Evolutionary conservation across 73 alveolate genomes (phyloP).

Genomic region (Paramecium sexaurelia): DNA sequence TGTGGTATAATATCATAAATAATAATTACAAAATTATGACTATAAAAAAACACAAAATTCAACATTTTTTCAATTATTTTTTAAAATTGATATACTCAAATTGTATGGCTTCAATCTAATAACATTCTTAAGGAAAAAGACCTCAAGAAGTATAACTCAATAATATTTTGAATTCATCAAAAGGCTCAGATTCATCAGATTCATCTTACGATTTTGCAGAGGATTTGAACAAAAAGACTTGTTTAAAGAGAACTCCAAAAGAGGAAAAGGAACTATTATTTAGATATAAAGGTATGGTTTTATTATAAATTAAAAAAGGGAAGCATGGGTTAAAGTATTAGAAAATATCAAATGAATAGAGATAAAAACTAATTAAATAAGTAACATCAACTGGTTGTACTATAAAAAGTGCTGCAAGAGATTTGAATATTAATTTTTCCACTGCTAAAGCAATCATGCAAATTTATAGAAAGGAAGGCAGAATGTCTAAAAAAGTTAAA

Average conservation of each 20-base stretch:
- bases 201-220: background rate
- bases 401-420: slow-evolving; percentile 40
- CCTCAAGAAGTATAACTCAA: background rate
- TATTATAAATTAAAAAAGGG: background rate
- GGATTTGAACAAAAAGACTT: background rate
- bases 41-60: too few relatives aligned
- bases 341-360: slow-evolving; percentile 18
- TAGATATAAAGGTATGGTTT: background rate
- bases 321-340: slow-evolving; percentile 37
- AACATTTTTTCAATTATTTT: background rate
- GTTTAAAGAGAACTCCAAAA: background rate
- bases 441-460: slow-evolving; percentile 54
- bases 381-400: slow-evolving; percentile 46
- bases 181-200: background rate
- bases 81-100: background rate
- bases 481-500: background rate
- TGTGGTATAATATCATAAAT: too few relatives aligned
- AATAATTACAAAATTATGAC: too few relatives aligned
- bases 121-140: background rate
- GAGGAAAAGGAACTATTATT: background rate
- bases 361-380: background rate
- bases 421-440: slow-evolving; percentile 29
- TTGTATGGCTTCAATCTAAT: background rate
- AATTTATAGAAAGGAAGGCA: slow-evolving; percentile 30
- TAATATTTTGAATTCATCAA: background rate